Evolutionary conservation across 1,284 basidiomycete species (phyloP), one percentile per base, ranked within the genome.

Genomic region (Irpex sp.): DNA sequence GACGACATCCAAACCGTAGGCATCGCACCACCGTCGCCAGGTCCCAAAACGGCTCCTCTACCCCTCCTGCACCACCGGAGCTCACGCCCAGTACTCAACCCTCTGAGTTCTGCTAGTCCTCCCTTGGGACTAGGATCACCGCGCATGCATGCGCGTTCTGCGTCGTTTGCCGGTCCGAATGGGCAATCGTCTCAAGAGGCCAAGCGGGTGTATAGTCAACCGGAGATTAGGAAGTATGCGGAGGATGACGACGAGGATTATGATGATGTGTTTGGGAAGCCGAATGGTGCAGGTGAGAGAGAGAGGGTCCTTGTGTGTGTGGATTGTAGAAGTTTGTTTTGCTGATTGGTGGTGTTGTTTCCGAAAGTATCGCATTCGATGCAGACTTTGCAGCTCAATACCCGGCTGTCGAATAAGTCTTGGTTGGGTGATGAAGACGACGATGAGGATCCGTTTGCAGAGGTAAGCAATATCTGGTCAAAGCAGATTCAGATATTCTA

Each of bases 391-490:
- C 90, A 94, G 71, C 81, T 98, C 61, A 94, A 89, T 66, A 94
- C 93, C 1, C 79, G 91, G 60, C 75, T 95, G 50, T 94, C 94
- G 21, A 94, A 90, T 72, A 89, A 87, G 74, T 94, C 93, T 21
- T 96, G 93, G 93, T 77, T 88, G 9, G 92, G 89, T 5, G 92
- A 94, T 58, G 89, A 90, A 33, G 86, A 92, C 3, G 94, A 96
- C 64, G 94, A 94, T 56, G 93, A 93, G 62, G 95, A 97, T 79
- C 95, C 95, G 0, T 98, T 98, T 70, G 94, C 95, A 0, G 94
- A 96, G 79, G 92, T 92, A 68, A 59, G 76, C 60, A 5, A 35
- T 8, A 49, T 9, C 13, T 4, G 5, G 11, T 11, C 6, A 60
- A 3, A 13, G 19, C 21, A 37, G 63, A 36, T 31, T n/a, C n/a